phyloP scores from a whole-genome alignment of 2,329 filamentous ascomycete species.

The Emydomyces testavorans region DNA sequence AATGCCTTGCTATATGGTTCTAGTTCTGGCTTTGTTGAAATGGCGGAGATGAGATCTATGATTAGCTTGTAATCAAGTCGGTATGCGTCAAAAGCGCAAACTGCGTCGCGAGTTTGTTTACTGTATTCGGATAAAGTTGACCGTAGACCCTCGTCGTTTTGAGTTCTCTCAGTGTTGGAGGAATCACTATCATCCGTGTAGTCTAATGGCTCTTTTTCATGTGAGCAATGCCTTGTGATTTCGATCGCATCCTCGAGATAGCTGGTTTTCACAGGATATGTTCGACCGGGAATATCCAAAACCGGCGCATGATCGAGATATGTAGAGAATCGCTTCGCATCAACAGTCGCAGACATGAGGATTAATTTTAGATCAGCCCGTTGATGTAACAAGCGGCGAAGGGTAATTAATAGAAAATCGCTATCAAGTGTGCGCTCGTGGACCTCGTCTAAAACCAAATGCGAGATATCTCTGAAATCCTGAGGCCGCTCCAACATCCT shows the following conservation, averaged over 20 bases:
- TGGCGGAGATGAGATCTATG: slow-evolving; percentile 61
- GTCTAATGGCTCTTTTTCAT: slow-evolving; percentile 43
- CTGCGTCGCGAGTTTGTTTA: slow-evolving; percentile 58
- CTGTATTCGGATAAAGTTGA: slow-evolving; percentile 64
- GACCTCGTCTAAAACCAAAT: slow-evolving; percentile 92
- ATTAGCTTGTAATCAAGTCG: slow-evolving; percentile 83
- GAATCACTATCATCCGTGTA: slow-evolving; percentile 35
- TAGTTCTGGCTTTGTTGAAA: slow-evolving; percentile 59
- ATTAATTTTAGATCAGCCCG: slow-evolving; percentile 81
- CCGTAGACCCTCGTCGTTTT: slow-evolving; percentile 44
- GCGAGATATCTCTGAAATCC: slow-evolving; percentile 78
- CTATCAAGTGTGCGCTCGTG: slow-evolving; percentile 95
- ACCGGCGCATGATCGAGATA: slow-evolving; percentile 81
- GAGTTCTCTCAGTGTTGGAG: slow-evolving; percentile 32
- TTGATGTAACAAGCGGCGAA: slow-evolving; percentile 66
- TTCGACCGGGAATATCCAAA: slow-evolving; percentile 80
- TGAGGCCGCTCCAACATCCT: slow-evolving; percentile 88
- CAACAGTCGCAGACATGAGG: slow-evolving; percentile 94
- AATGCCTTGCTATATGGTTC: slow-evolving; percentile 73
- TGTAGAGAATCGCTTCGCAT: slow-evolving; percentile 78
- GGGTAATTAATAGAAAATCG: slow-evolving; percentile 85
- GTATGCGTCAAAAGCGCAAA: slow-evolving; percentile 77
- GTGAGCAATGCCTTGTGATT: slow-evolving; percentile 61
- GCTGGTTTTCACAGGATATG: slow-evolving; percentile 77
- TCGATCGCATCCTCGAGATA: slow-evolving; percentile 92